Evolutionary conservation across 805 yeast genomes (phyloP).

Genomic region (Wickerhamomyces xylosicus): DNA sequence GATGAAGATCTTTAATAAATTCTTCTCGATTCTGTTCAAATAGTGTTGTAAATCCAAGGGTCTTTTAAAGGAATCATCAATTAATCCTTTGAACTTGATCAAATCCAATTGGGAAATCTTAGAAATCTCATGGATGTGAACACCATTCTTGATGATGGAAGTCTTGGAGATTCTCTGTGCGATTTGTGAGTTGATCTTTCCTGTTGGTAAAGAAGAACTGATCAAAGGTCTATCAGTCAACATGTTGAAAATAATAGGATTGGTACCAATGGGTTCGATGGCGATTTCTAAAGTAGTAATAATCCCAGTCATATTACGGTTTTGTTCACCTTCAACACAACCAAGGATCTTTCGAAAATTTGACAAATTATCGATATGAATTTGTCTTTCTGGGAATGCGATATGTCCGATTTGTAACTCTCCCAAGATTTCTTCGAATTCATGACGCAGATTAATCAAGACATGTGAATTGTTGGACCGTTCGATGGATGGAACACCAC

Average conservation of each 20-base stretch:
- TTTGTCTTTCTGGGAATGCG: constrained; percentile 31
- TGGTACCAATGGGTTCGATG: constrained; percentile 35
- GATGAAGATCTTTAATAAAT: constrained; percentile 66
- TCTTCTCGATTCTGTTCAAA: constrained; percentile 49
- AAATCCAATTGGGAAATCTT: constrained; percentile 29
- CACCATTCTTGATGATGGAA: constrained; percentile 71
- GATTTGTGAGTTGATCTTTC: constrained; percentile 19
- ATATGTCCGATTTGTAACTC: constrained; percentile 56
- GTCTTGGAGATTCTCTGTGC: constrained; percentile 33
- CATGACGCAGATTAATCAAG: constrained; percentile 77
- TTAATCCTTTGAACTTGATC: constrained; percentile 43
- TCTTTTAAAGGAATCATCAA: constrained; percentile 74
- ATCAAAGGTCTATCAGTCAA: constrained; percentile 86
- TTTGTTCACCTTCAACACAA: constrained; percentile 23
- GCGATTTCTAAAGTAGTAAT: constrained; percentile 81
- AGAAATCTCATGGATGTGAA: constrained; percentile 14
- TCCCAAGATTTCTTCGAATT: constrained; percentile 50
- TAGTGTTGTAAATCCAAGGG: constrained; percentile 58
- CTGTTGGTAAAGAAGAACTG: constrained; percentile 82
- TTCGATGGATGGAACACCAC: constrained; percentile 88
- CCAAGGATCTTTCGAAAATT: constrained; percentile 50
- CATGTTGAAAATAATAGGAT: constrained; percentile 84
- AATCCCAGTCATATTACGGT: constrained; percentile 56
- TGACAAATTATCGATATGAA: constrained; percentile 58
- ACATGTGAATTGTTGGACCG: constrained; percentile 79